Evolutionary conservation across 805 yeast genomes (phyloP), one percentile per base, ranked within the genome.

Genomic region (Suhomyces vadensis): DNA sequence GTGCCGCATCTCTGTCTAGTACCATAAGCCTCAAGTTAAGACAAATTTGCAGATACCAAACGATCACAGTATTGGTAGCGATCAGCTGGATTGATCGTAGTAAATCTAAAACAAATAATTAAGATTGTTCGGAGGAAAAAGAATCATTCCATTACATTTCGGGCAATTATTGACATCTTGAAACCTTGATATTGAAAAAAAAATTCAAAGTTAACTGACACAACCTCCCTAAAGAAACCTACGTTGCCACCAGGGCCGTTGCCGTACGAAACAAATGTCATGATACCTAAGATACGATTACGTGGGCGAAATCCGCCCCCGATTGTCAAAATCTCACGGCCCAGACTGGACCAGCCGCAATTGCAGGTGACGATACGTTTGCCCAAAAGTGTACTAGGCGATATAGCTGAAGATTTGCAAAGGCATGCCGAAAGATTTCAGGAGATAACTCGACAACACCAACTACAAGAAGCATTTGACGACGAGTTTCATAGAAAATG

Each of bases 221-320:
- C n/a, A n/a, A n/a, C n/a, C n/a, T n/a, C n/a, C n/a, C n/a, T n/a
- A n/a, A n/a, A n/a, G n/a, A n/a, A n/a, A n/a, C n/a, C n/a, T n/a
- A n/a, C n/a, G n/a, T n/a, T n/a, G n/a, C n/a, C n/a, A n/a, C n/a
- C n/a, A n/a, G n/a, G n/a, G n/a, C n/a, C n/a, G n/a, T n/a, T n/a
- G n/a, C n/a, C n/a, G n/a, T n/a, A n/a, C n/a, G n/a, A n/a, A 35
- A 21, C 27, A n/a, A 26, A 26, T 35, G 40, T 20, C 25, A 42
- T 42, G 46, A 43, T 43, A n/a, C 45, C 47, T 10, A 47, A 43
- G 23, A 46, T 47, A 38, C 50, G 50, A 24, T 36, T 47, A 26
- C 31, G 47, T 19, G 4, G 33, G 33, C 33, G 33, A 29, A 20
- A 29, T n/a, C 17, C 4, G 7, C 31, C 31, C 10, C 8, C 5